Percentiles rank a stretch among this genome's conserved stretches.
phyloP scores from a whole-genome alignment of 441 rosid species.

The Brassica balearica region DNA sequence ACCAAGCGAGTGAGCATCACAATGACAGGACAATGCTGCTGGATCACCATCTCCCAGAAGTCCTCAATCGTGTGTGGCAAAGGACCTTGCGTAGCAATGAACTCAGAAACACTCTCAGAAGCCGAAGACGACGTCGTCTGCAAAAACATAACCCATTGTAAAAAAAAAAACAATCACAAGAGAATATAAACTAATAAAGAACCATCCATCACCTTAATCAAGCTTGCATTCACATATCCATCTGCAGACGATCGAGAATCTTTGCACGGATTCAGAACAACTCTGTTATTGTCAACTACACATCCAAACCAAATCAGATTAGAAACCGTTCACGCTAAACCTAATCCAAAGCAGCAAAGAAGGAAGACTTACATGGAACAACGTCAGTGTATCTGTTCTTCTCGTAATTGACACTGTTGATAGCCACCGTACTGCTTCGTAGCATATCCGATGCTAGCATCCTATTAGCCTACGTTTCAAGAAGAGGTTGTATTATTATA shows the following conservation, averaged over 20 bases:
- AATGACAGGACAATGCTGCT: slow-evolving; percentile 71
- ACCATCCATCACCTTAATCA: slow-evolving; percentile 52
- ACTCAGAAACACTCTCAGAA: slow-evolving; percentile 61
- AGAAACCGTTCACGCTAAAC: not conserved
- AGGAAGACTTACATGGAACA: slow-evolving; percentile 62
- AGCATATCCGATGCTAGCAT: slow-evolving; percentile 57
- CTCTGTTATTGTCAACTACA: slow-evolving; percentile 74
- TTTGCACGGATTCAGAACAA: slow-evolving; percentile 74
- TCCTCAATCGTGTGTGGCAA: slow-evolving; percentile 80
- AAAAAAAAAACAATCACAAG: not conserved
- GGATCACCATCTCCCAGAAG: slow-evolving; percentile 95
- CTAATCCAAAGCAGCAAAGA: not conserved
- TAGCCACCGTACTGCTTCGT: slow-evolving; percentile 63
- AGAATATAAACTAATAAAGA: not conserved
- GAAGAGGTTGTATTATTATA: not conserved
- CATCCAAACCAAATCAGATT: slow-evolving; percentile 20
- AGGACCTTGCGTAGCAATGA: slow-evolving; percentile 95
- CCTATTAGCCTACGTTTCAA: slow-evolving; percentile 55
- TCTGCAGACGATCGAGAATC: slow-evolving; percentile 64
- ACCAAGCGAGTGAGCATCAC: slow-evolving; percentile 93
- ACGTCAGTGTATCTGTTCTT: slow-evolving; percentile 80
- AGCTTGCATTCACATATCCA: slow-evolving; percentile 92
- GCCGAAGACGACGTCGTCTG: slow-evolving; percentile 72
- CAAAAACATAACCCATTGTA: slow-evolving; percentile 36
- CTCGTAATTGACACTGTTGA: slow-evolving; percentile 56